Base-by-base conservation (phyloP, 1,284 basidiomycete genomes). In the Apiotrichum montevideense region DNA sequence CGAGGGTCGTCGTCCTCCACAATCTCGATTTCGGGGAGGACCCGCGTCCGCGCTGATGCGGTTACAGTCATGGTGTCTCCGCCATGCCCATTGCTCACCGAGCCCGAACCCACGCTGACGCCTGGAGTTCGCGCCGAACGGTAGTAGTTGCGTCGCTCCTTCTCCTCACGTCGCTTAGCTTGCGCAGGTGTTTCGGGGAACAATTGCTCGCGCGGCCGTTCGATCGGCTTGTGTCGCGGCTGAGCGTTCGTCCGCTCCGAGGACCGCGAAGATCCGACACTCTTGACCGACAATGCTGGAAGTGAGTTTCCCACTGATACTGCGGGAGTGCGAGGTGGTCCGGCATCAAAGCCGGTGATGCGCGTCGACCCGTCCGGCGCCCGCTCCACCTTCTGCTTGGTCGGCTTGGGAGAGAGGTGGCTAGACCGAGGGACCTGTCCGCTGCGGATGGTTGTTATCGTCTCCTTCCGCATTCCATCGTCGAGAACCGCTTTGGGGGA, bases 181-280 rank as follows among this genome's bases (percentile, higher is more conserved):
- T 74, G 72, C 3, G 73, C 73, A 0, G 73, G 72, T 8, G 73
- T 75, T 52, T 75, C 73, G 40, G 71, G 72, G 57, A 69, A 75
- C 1, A 68, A 39, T 46, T 74, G 69, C 50, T 72, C 71, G 34
- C 72, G 57, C 4, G 71, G 66, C 10, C 67, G 58, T 53, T 69
- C 66, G n/a, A 60, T 59, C 0, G 71, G 72, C 55, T 68, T 66
- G 6, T 58, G 60, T 5, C 35, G 37, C 7, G 15, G 15, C 21
- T 32, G 35, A 8, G 6, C 46, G 41, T 39, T 42, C 13, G 13
- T 54, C 51, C 49, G 40, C 4, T 57, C 60, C 14, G 44, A 45
- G 40, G 39, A 51, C 3, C 59, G 56, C 35, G 59, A 61, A n/a
- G 46, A 53, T 15, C 32, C 39, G 10, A 6, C 46, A 40, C 47